Percentiles rank a stretch among this genome's conserved stretches.
These are phyloP conservation scores for Boletus subcaerulescens DNA, from an alignment of 768 basidiomycete genomes.

Conservation along the genomic window DNA sequence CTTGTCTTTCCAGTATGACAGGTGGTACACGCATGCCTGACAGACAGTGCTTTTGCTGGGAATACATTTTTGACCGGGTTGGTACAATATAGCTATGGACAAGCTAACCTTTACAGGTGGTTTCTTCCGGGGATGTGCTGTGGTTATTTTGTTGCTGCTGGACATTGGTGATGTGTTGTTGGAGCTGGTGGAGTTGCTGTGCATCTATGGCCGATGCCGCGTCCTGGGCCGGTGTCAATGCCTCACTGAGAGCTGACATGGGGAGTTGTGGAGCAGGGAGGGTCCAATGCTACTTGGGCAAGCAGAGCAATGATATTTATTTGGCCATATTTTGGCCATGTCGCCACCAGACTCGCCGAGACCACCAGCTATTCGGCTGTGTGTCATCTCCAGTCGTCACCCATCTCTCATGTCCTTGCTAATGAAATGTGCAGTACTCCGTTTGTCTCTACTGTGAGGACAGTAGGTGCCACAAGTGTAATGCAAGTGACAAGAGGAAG, in stretches of 20 bases:
- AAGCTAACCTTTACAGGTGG: slow-evolving; percentile 59
- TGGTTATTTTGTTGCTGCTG: slow-evolving; percentile 35
- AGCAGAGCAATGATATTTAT: slow-evolving; percentile 25
- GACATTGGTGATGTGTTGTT: slow-evolving; percentile 33
- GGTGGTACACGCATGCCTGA: slow-evolving; percentile 74
- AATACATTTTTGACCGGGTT: slow-evolving; percentile 9
- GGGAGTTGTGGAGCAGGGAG: slow-evolving; percentile 43
- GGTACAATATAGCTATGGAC: slow-evolving; percentile 8
- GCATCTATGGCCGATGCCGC: slow-evolving; percentile 58
- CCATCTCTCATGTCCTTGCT: slow-evolving; percentile 22
- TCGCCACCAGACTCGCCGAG: slow-evolving; percentile 6
- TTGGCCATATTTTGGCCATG: slow-evolving; percentile 27
- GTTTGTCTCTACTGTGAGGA: no score
- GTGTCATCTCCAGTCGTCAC: slow-evolving; percentile 11
- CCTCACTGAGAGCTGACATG: slow-evolving; percentile 77
- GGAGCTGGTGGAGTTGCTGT: slow-evolving; percentile 46
- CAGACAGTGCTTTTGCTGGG: slow-evolving; percentile 76
- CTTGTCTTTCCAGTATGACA: slow-evolving; percentile 83
- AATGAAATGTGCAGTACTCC: no score
- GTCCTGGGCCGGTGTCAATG: slow-evolving; percentile 66
- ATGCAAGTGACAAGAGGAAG: no score
- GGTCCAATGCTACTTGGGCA: slow-evolving; percentile 29
- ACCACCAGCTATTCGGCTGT: slow-evolving; percentile 22
- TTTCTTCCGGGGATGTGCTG: slow-evolving; percentile 30
- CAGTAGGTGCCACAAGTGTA: no score